These are phyloP conservation scores for Aspergillus brasiliensis DNA, from an alignment of 2,329 filamentous ascomycete species.

Conservation along the genomic window DNA sequence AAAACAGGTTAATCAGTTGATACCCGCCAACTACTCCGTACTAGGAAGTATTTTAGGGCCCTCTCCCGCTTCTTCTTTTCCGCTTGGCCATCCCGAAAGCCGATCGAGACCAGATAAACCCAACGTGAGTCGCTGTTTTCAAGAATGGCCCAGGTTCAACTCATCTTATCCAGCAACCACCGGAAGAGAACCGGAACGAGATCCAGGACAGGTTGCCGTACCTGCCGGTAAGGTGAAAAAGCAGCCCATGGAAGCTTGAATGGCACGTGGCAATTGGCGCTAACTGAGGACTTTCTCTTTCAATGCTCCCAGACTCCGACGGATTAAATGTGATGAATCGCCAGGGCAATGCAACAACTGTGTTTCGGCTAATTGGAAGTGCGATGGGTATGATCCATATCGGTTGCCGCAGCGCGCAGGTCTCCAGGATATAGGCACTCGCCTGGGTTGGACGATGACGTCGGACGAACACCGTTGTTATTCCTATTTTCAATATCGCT, in stretches of 20 bases:
- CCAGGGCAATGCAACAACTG: constrained; percentile 10
- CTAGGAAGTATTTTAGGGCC: no score
- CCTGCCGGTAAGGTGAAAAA: constrained; percentile 9
- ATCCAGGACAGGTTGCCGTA: constrained; percentile 15
- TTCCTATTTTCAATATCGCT: constrained; percentile 6
- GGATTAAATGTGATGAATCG: constrained; percentile 14
- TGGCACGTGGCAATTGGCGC: not conserved
- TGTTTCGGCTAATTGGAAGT: not conserved
- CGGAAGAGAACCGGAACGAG: not conserved
- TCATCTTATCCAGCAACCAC: not conserved
- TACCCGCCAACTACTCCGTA: no score
- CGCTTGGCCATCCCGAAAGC: no score
- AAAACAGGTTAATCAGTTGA: no score
- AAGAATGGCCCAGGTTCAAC: not conserved
- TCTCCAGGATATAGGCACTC: not conserved
- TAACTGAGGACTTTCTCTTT: not conserved
- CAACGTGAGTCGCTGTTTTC: no score
- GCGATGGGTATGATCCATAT: not conserved
- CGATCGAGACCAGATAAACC: no score
- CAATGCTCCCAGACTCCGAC: constrained; percentile 9
- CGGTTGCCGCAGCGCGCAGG: constrained; percentile 6
- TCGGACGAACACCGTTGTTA: constrained; percentile 8
- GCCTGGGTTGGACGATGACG: constrained; percentile 1
- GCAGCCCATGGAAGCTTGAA: not conserved
- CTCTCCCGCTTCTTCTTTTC: no score